A percentile compares a stretch with the other conserved stretches of the same genome.
Evolutionary conservation across 192 early-diverging fungal species (phyloP).

Genomic region (Obelidium mucronatum): DNA sequence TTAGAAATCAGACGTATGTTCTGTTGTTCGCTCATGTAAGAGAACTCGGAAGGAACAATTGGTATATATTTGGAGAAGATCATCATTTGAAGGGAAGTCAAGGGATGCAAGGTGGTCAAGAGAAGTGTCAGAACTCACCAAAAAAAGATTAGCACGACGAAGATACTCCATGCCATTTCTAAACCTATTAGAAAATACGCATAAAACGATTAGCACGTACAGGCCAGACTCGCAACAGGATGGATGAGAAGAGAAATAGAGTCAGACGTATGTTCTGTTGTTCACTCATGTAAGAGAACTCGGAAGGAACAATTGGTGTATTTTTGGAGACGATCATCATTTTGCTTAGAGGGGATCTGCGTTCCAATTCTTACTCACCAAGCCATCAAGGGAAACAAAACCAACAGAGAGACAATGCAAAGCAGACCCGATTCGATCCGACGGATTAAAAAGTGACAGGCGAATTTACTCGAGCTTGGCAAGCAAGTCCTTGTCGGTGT

Average conservation of each 20-base stretch:
- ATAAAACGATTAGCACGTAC: neutral
- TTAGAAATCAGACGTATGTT: constrained; percentile 14
- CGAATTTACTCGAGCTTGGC: constrained; percentile 74
- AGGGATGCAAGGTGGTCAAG: neutral
- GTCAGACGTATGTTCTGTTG: constrained; percentile 24
- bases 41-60: constrained; percentile 35
- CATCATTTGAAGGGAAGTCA: neutral
- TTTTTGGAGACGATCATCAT: constrained; percentile 13
- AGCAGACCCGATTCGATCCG: too few relatives aligned
- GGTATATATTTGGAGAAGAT: constrained; percentile 9
- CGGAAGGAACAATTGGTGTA: constrained; percentile 32
- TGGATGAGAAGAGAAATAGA: neutral
- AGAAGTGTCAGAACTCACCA: neutral
- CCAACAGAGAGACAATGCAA: neutral
- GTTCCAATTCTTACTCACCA: neutral
- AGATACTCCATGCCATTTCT: too few relatives aligned
- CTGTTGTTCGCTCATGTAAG: constrained; percentile 8
- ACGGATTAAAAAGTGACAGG: too few relatives aligned
- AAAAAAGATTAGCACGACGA: too few relatives aligned
- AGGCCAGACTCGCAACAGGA: too few relatives aligned
- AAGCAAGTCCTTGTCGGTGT: constrained; percentile 92
- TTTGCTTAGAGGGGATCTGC: neutral
- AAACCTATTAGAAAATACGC: neutral
- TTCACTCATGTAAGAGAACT: constrained; percentile 1
- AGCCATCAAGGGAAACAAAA: neutral